These are phyloP conservation scores for Atalantia buxifolia DNA, from an alignment of 345 rosid genomes.

Conservation along the genomic window DNA sequence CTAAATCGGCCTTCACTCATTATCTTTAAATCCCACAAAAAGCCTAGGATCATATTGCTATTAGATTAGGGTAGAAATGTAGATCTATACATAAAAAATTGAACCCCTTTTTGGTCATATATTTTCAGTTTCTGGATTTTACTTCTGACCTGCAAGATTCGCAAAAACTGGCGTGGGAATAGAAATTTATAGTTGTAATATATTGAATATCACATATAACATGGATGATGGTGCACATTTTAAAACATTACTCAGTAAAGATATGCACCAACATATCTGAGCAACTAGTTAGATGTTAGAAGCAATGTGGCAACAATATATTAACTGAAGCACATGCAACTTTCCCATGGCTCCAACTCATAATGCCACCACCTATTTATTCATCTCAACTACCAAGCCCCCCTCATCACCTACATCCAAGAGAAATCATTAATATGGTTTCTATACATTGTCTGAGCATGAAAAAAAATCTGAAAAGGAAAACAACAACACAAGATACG, in stretches of 20 bases:
- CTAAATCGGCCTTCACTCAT: too few relatives aligned
- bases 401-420: not conserved
- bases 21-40: too few relatives aligned
- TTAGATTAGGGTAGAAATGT: not conserved
- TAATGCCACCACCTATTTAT: not conserved
- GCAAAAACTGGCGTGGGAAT: not conserved
- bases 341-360: not conserved
- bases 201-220: not conserved
- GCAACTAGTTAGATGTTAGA: not conserved
- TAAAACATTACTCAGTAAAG: not conserved
- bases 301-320: not conserved
- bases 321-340: constrained; percentile 24
- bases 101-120: not conserved
- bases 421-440: not conserved
- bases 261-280: not conserved
- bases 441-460: not conserved
- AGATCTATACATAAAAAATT: not conserved
- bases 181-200: not conserved
- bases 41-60: not conserved
- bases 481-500: not conserved
- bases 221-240: not conserved
- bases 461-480: not conserved
- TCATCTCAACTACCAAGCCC: constrained; percentile 10
- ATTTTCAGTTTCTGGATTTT: not conserved
- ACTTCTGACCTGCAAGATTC: not conserved